phyloP scores from a whole-genome alignment of 2,329 filamentous ascomycete species.

The Phialophora verrucosa region DNA sequence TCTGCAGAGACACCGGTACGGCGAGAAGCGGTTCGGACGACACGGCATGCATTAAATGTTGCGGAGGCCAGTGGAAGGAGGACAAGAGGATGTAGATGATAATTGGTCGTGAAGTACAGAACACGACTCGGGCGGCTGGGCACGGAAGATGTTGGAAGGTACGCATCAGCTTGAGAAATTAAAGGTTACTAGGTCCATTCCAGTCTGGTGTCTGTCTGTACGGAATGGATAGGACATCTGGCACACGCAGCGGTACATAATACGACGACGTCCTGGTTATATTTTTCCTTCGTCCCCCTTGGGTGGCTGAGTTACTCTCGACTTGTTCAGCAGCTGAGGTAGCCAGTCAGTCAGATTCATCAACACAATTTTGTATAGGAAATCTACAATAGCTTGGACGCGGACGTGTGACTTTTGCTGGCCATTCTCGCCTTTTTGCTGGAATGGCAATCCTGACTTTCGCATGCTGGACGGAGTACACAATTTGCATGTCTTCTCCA shows the following conservation, averaged over 20 bases:
- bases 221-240: neutral
- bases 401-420: neutral
- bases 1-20: neutral
- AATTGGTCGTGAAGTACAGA: conserved; percentile 5
- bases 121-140: neutral
- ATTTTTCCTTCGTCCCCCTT: conserved; percentile 5
- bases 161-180: neutral
- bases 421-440: too few species aligned
- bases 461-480: neutral
- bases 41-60: conserved; percentile 10
- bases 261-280: conserved; percentile 11
- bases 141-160: neutral
- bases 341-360: neutral
- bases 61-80: neutral
- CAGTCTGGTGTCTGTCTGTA: conserved; percentile 1
- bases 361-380: conserved; percentile 2
- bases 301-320: neutral
- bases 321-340: neutral
- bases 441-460: too few species aligned
- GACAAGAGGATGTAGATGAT: neutral
- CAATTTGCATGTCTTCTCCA: neutral
- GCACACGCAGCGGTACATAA: conserved; percentile 9
- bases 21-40: conserved; percentile 1
- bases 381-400: conserved; percentile 4
- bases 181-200: conserved; percentile 1